phyloP scores from a whole-genome alignment of 768 basidiomycete species.

The Neoboletus magnificus region DNA sequence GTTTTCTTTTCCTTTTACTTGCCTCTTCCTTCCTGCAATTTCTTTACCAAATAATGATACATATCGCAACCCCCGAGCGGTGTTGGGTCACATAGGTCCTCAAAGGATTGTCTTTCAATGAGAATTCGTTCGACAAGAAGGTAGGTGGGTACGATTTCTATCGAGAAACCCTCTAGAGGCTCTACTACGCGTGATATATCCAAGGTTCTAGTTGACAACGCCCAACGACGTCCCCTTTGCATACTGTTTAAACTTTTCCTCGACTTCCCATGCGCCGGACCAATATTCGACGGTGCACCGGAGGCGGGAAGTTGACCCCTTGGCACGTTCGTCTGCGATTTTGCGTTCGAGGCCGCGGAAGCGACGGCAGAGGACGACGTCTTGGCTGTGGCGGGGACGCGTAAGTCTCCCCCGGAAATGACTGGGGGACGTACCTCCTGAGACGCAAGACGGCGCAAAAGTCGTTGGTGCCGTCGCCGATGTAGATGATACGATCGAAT shows the following conservation, averaged over 20 bases:
- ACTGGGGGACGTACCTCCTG: constrained; percentile 51
- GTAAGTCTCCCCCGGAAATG: background rate
- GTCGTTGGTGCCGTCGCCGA: constrained; percentile 95
- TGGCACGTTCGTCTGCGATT: constrained; percentile 56
- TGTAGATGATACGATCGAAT: constrained; percentile 80
- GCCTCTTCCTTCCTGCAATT: background rate
- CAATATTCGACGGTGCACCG: constrained; percentile 76
- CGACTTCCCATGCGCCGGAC: constrained; percentile 96
- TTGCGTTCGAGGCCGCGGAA: constrained; percentile 76
- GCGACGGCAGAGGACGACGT: constrained; percentile 76
- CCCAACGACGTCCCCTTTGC: constrained; percentile 1
- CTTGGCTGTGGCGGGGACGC: constrained; percentile 50
- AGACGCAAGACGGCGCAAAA: constrained; percentile 89
- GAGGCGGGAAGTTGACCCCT: constrained; percentile 57
- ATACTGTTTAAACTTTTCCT: constrained; percentile 61
- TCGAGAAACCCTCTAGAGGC: background rate
- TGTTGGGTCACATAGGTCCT: background rate
- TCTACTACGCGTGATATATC: background rate
- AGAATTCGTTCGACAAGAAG: background rate
- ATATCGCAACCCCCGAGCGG: background rate
- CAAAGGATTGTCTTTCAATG: background rate
- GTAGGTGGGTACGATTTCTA: background rate
- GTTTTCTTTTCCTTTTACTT: background rate
- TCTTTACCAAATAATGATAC: constrained; percentile 5
- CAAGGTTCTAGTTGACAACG: background rate